Conservation (phyloP, 768 basidiomycete species). For the Phaeolepiota aurea region DNA sequence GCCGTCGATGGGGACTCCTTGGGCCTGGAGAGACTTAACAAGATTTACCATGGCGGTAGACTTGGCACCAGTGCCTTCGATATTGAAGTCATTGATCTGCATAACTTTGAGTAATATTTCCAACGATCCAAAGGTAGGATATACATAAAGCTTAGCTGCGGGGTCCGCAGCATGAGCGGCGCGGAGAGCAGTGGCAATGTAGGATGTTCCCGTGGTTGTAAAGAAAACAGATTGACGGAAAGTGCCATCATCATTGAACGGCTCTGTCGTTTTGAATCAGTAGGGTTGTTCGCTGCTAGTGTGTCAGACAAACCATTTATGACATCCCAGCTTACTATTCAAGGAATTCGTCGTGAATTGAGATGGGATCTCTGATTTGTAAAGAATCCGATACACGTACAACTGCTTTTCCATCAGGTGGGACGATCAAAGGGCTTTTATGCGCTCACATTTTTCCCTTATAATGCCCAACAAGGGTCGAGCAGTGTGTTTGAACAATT, state of each 20-base stretch:
- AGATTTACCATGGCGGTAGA: conserved; percentile 36
- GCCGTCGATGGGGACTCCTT: conserved; percentile 48
- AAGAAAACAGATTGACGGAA: conserved; percentile 35
- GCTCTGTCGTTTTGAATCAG: conserved; percentile 17
- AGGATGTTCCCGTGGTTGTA: conserved; percentile 25
- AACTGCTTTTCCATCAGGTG: too few species aligned
- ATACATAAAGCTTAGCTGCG: conserved; percentile 10
- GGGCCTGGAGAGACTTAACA: conserved; percentile 34
- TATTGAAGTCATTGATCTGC: conserved; percentile 20
- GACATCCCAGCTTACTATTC: conserved; percentile 32
- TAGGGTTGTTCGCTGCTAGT: background rate
- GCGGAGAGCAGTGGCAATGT: conserved; percentile 32
- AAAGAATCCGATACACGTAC: background rate
- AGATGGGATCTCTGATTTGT: background rate
- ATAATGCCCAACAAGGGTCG: conserved; percentile 41
- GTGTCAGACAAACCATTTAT: conserved; percentile 22
- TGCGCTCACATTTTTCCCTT: conserved; percentile 31
- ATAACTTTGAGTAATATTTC: background rate
- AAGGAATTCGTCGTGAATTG: background rate
- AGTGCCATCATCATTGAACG: conserved; percentile 44
- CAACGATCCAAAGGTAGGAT: too few species aligned
- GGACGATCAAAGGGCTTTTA: background rate
- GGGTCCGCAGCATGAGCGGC: conserved; percentile 37
- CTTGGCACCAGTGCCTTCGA: conserved; percentile 25
- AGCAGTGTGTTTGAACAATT: conserved; percentile 40